Percentiles rank a stretch among this genome's conserved stretches.
phyloP scores from a whole-genome alignment of 169 alveolate genomes.

The Eimeria praecox region DNA sequence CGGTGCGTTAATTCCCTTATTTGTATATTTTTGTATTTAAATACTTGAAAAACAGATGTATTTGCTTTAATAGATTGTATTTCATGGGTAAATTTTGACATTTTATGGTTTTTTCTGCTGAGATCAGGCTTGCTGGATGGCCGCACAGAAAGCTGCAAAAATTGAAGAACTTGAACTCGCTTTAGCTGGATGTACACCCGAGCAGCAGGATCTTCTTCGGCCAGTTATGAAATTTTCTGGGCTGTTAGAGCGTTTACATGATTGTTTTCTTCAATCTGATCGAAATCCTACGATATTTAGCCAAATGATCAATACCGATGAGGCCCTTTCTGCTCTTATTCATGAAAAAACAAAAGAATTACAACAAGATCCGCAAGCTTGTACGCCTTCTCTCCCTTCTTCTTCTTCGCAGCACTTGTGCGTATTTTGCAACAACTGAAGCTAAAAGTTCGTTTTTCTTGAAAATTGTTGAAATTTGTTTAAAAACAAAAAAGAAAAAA shows the following conservation, averaged over 20 bases:
- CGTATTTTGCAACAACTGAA: too few species aligned
- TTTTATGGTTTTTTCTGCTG: not conserved
- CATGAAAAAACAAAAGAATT: conserved; percentile 53
- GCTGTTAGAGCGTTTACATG: conserved; percentile 33
- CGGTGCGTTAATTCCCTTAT: conserved; percentile 38
- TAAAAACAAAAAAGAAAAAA: not conserved
- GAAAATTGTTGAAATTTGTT: too few species aligned
- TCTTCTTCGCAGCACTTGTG: not conserved
- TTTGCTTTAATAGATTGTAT: not conserved
- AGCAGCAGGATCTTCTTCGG: conserved; percentile 32
- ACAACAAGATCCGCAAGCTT: conserved; percentile 13
- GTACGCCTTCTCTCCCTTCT: conserved; percentile 1
- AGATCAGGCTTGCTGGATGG: conserved; percentile 30
- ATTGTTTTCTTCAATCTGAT: not conserved
- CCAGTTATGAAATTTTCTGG: conserved; percentile 15
- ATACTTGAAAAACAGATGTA: not conserved
- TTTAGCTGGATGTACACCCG: conserved; percentile 44
- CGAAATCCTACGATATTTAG: not conserved
- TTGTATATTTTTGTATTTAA: not conserved
- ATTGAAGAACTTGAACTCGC: conserved; percentile 28
- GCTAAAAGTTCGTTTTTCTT: too few species aligned
- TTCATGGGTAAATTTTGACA: not conserved
- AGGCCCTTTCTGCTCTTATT: not conserved
- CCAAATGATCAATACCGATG: not conserved
- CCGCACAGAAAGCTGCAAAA: conserved; percentile 15